A percentile compares a stretch with the other conserved stretches of the same genome.
Evolutionary conservation across 768 basidiomycete species (phyloP).

Genomic region (Xerocomellus amylosporus): DNA sequence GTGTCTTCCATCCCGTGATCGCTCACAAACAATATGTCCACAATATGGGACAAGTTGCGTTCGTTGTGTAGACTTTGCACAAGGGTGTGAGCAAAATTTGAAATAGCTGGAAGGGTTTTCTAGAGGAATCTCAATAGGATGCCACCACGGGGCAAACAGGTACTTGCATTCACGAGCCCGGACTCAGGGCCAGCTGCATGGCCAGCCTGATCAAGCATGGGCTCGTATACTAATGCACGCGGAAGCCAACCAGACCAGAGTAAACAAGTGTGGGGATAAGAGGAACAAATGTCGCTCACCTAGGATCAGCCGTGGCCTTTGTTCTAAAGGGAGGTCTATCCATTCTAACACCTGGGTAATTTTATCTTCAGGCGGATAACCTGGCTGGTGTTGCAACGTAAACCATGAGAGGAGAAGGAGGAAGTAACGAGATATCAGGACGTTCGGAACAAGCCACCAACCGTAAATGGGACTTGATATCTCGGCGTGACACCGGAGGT

Average conservation of each 20-base stretch:
- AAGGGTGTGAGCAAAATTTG: constrained; percentile 59
- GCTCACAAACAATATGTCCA: constrained; percentile 83
- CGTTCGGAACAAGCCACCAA: constrained; percentile 1
- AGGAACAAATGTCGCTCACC: constrained; percentile 36
- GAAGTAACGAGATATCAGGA: not conserved
- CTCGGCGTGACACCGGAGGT: constrained; percentile 9
- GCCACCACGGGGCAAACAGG: not conserved
- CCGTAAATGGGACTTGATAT: constrained; percentile 17
- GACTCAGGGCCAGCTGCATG: constrained; percentile 68
- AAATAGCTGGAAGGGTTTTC: constrained; percentile 62
- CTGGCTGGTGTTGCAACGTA: not conserved
- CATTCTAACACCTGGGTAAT: constrained; percentile 69
- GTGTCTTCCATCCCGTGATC: constrained; percentile 89
- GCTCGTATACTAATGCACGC: constrained; percentile 60
- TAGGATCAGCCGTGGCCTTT: constrained; percentile 71
- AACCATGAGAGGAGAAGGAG: not conserved
- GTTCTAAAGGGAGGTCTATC: constrained; percentile 62
- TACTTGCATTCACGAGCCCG: constrained; percentile 60
- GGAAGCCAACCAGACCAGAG: not conserved
- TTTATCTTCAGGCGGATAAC: constrained; percentile 42
- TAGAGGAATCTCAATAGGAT: constrained; percentile 29
- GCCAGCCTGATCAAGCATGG: constrained; percentile 81
- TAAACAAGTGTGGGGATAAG: not conserved
- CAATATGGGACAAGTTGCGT: constrained; percentile 74
- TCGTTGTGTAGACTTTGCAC: constrained; percentile 47